Evolutionary conservation across 2,329 filamentous ascomycete genomes (phyloP).

Genomic region (Lecanicillium sp.): DNA sequence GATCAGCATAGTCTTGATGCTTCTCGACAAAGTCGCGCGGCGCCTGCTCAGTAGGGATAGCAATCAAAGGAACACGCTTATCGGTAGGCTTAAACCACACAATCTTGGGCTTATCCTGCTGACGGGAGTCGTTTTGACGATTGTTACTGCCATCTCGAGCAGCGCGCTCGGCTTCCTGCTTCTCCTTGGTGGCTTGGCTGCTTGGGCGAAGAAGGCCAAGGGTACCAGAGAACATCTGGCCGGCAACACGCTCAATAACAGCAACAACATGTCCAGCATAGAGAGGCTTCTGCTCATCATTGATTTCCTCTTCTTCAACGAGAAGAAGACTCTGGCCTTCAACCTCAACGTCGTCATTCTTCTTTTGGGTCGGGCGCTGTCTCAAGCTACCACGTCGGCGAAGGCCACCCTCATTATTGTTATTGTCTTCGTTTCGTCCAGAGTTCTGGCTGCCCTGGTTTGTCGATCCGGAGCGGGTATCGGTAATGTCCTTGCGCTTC

Average conservation of each 20-base stretch:
- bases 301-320: conserved; percentile 98
- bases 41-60: conserved; percentile 95
- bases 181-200: conserved; percentile 98
- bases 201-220: conserved; percentile 89
- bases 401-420: conserved; percentile 71
- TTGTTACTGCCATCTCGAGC: conserved; percentile 72
- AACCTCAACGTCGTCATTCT: conserved; percentile 98
- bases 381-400: conserved; percentile 89
- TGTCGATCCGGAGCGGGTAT: conserved; percentile 71
- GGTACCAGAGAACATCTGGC: conserved; percentile 98
- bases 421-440: conserved; percentile 53
- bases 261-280: conserved; percentile 97
- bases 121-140: conserved; percentile 64
- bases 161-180: conserved; percentile 93
- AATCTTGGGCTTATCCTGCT: conserved; percentile 96
- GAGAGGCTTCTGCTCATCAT: conserved; percentile 93
- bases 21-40: conserved; percentile 97
- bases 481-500: conserved; percentile 98
- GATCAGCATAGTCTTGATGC: conserved; percentile 93
- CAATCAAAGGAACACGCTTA: conserved; percentile 95
- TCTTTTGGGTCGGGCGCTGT: conserved; percentile 97
- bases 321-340: conserved; percentile 94
- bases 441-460: conserved; percentile 62
- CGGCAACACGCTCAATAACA: conserved; percentile 91
- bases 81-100: conserved; percentile 99